A percentile compares a stretch with the other conserved stretches of the same genome.
Conservation (phyloP, 75 land plant genomes). For the Selaginella tamariscina region DNA sequence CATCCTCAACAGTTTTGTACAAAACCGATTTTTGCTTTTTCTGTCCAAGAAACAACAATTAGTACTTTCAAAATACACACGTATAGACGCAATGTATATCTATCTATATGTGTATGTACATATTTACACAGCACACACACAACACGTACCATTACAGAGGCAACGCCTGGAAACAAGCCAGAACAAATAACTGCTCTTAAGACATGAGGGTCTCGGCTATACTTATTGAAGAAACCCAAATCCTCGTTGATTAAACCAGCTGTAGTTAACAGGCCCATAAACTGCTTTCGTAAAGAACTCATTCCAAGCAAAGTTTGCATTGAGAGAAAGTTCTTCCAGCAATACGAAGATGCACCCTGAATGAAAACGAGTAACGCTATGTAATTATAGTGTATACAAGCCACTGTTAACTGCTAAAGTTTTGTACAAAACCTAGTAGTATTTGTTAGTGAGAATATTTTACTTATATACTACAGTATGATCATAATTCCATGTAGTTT, state of each 20-base stretch:
- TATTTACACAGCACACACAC: too few species aligned
- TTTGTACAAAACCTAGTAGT: too few species aligned
- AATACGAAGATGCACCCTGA: conserved; percentile 69
- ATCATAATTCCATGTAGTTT: too few species aligned
- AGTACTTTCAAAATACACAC: not conserved
- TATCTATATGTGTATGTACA: too few species aligned
- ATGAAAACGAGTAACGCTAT: too few species aligned
- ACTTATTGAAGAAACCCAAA: conserved; percentile 29
- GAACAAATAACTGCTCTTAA: conserved; percentile 88
- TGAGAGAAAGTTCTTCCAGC: conserved; percentile 96
- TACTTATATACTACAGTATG: too few species aligned
- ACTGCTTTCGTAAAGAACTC: conserved; percentile 78
- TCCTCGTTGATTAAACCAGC: conserved; percentile 64
- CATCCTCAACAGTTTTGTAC: conserved; percentile 96
- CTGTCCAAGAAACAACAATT: conserved; percentile 23
- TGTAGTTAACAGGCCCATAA: conserved; percentile 59
- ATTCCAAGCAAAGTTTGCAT: conserved; percentile 84
- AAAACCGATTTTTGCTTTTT: conserved; percentile 65
- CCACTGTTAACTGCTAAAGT: too few species aligned
- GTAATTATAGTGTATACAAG: too few species aligned
- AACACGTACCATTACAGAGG: conserved; percentile 47
- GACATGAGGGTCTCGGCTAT: conserved; percentile 54
- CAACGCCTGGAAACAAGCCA: conserved; percentile 90
- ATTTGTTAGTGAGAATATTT: too few species aligned
- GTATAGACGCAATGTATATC: too few species aligned